Conservation (phyloP, 2,329 filamentous ascomycete species). For the Davidsoniella virescens region DNA sequence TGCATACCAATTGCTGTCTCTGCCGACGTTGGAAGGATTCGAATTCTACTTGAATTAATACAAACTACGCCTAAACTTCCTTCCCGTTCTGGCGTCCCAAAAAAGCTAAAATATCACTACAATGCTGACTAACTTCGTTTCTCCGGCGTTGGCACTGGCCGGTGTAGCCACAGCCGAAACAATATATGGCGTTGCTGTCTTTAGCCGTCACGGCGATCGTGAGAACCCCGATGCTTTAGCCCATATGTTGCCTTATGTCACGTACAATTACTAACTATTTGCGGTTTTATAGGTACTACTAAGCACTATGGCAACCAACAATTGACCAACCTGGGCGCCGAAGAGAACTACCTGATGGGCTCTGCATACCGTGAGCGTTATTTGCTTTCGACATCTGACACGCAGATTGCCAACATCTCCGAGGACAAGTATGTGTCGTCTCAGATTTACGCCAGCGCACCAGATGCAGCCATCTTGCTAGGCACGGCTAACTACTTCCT, state of each 20-base stretch:
- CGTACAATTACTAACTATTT: background rate
- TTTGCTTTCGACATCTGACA: slow-evolving; percentile 15
- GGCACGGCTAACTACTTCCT: slow-evolving; percentile 23
- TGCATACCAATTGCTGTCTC: too few relatives aligned
- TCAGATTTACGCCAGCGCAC: slow-evolving; percentile 21
- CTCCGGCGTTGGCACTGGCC: slow-evolving; percentile 9
- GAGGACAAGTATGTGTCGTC: slow-evolving; percentile 19
- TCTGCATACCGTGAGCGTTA: slow-evolving; percentile 15
- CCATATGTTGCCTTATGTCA: too few relatives aligned
- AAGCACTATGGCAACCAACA: slow-evolving; percentile 21
- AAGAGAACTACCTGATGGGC: slow-evolving; percentile 20
- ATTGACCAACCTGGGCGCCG: slow-evolving; percentile 21
- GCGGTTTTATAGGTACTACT: slow-evolving; percentile 17
- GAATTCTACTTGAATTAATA: too few relatives aligned
- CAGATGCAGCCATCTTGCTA: slow-evolving; percentile 20
- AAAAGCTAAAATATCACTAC: background rate
- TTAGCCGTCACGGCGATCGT: slow-evolving; percentile 22
- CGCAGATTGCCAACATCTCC: slow-evolving; percentile 21
- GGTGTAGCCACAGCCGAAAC: slow-evolving; percentile 19
- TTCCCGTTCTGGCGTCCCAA: background rate
- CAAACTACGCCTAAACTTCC: background rate
- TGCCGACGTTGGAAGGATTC: too few relatives aligned
- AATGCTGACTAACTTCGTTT: slow-evolving; percentile 5
- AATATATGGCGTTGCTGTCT: slow-evolving; percentile 21
- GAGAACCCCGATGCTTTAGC: slow-evolving; percentile 8